Evolutionary conservation across 2,329 filamentous ascomycete species (phyloP).

Genomic region (Scedosporium apiospermum): DNA sequence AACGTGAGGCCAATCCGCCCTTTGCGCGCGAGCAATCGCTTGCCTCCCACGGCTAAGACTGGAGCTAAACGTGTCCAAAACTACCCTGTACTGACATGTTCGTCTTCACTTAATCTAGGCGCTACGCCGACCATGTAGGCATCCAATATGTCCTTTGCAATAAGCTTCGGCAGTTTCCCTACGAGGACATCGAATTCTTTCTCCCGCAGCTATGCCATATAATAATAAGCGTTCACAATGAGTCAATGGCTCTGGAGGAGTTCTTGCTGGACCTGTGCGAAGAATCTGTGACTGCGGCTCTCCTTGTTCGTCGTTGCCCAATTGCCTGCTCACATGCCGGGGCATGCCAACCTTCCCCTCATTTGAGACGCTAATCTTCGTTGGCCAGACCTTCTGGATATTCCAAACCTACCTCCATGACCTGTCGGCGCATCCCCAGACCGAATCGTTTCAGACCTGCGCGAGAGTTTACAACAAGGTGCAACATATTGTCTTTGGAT

Average conservation of each 20-base stretch:
- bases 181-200: conserved; percentile 90
- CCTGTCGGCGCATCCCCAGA: conserved; percentile 64
- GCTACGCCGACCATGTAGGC: conserved; percentile 81
- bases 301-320: conserved; percentile 51
- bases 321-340: conserved; percentile 6
- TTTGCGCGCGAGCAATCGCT: conserved; percentile 3
- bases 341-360: not conserved
- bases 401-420: conserved; percentile 85
- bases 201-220: conserved; percentile 81
- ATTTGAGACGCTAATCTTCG: conserved; percentile 10
- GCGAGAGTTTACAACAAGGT: conserved; percentile 81
- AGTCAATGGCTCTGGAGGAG: conserved; percentile 85
- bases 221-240: conserved; percentile 79
- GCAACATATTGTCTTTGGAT: conserved; percentile 77
- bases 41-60: not conserved
- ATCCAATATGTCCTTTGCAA: conserved; percentile 85
- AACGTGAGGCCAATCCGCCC: conserved; percentile 49
- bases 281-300: conserved; percentile 74
- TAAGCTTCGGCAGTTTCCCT: conserved; percentile 80
- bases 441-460: conserved; percentile 71
- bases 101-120: conserved; percentile 36
- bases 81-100: not conserved
- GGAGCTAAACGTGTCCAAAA: not conserved
- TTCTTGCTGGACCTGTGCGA: conserved; percentile 80
- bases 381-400: conserved; percentile 70